phyloP scores from a whole-genome alignment of 306 rosid species.

The Cicer pinnatifidum region DNA sequence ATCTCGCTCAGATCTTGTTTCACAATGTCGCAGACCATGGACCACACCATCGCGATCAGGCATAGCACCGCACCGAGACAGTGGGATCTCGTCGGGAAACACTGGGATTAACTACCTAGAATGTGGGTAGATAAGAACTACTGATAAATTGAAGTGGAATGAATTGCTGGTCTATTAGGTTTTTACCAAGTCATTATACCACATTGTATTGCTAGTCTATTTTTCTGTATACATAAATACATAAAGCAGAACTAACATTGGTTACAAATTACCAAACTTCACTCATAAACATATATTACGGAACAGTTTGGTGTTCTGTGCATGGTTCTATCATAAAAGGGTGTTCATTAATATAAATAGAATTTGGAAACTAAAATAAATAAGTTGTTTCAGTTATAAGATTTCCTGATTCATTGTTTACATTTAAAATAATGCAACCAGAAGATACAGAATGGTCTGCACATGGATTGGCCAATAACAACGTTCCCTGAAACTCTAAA shows the following conservation, averaged over 20 bases:
- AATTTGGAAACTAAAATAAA: not conserved
- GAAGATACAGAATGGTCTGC: not conserved
- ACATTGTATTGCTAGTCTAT: not conserved
- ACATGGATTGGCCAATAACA: not conserved
- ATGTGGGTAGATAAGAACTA: not conserved
- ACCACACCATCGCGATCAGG: too few species aligned
- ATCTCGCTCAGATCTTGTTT: too few species aligned
- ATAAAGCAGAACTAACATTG: not conserved
- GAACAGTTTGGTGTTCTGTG: not conserved
- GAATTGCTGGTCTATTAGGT: not conserved
- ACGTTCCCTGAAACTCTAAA: slow-evolving; percentile 7
- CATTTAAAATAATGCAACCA: not conserved
- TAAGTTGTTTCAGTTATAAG: not conserved
- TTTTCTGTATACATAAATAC: not conserved
- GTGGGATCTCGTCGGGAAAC: too few species aligned
- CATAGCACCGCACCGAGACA: too few species aligned
- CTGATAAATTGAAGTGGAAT: not conserved
- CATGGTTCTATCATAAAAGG: not conserved
- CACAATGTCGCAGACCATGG: too few species aligned
- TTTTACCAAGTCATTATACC: not conserved
- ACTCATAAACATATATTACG: not conserved
- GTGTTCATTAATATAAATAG: not conserved
- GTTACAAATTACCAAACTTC: not conserved
- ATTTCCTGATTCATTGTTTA: not conserved
- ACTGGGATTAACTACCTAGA: too few species aligned